Percentiles rank a stretch among this genome's conserved stretches.
phyloP scores from a whole-genome alignment of 768 basidiomycete genomes.

The Lepiota subincarnata region DNA sequence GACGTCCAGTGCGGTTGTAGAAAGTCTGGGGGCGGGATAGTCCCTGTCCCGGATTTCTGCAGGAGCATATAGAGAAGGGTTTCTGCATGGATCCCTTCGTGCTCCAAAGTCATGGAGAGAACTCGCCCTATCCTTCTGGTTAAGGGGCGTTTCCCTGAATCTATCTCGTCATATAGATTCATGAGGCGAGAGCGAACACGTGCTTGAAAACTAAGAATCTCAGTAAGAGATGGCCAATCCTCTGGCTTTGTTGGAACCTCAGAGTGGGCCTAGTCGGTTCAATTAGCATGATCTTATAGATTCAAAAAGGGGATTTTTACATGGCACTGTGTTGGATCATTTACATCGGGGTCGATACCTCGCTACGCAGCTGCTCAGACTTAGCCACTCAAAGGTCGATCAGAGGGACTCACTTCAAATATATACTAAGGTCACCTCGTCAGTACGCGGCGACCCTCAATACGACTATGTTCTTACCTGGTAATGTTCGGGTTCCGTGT shows the following conservation, averaged over 20 bases:
- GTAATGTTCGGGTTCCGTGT: slow-evolving; percentile 82
- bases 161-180: slow-evolving; percentile 69
- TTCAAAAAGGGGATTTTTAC: slow-evolving; percentile 39
- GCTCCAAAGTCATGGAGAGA: slow-evolving; percentile 88
- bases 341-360: slow-evolving; percentile 94
- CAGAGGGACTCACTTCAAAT: slow-evolving; percentile 53
- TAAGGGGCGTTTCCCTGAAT: slow-evolving; percentile 43
- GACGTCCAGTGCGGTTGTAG: slow-evolving; percentile 66
- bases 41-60: slow-evolving; percentile 74
- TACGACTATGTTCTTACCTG: slow-evolving; percentile 38
- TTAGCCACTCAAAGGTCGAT: neutral
- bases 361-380: slow-evolving; percentile 42
- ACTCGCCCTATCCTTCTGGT: slow-evolving; percentile 72
- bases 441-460: slow-evolving; percentile 14
- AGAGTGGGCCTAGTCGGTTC: slow-evolving; percentile 66
- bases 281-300: neutral
- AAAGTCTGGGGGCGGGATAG: slow-evolving; percentile 76
- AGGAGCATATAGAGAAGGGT: slow-evolving; percentile 94
- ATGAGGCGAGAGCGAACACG: slow-evolving; percentile 71
- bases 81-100: slow-evolving; percentile 88
- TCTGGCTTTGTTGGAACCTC: slow-evolving; percentile 74
- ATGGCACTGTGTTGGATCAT: slow-evolving; percentile 84
- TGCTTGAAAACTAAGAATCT: slow-evolving; percentile 74
- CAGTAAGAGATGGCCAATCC: slow-evolving; percentile 79
- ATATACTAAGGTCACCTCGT: slow-evolving; percentile 45